Evolutionary conservation across 2,329 filamentous ascomycete species (phyloP), one percentile per base, ranked within the genome.

Genomic region (Aspergillus pseudoviridinutans): DNA sequence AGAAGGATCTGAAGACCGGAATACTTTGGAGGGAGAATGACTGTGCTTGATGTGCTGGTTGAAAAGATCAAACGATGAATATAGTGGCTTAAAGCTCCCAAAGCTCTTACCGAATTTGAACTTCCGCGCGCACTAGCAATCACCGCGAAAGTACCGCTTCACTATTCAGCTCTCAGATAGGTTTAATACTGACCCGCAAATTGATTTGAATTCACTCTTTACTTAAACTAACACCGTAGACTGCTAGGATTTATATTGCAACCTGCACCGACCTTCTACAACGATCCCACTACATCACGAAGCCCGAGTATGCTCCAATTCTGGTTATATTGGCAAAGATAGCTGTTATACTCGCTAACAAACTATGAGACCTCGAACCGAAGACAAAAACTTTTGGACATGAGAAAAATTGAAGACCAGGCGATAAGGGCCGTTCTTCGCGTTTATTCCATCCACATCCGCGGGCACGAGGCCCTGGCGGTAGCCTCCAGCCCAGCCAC

Each of bases 341-440:
- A 67, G 66, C 65, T 63, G 64, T 66, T 64, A 63, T 51, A 63
- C 50, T 50, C 35, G 57, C 53, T 60, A 27, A 49, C 53, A 65
- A 60, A 68, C 67, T 65, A 63, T 58, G 60, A 57, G 66, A 53
- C 64, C 61, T 56, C 62, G 63, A 66, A 58, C 61, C 53, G 44
- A 60, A 60, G 65, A 66, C 42, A 65, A 59, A 65, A 59, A 64
- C 67, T 74, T 69, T 66, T 68, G 67, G 70, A 68, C 64, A 72
- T 69, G 67, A 70, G 67, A 70, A 68, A 71, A 71, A 67, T 69
- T 72, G 78, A 80, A 80, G 78, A 80, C 78, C 79, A 80, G 78
- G 79, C 78, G 66, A 71, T 63, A 65, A 74, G 69, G 68, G 78
- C 79, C 79, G 78, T 81, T 81, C 79, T 76, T 76, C 78, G 76